Conservation (phyloP, 2,329 filamentous ascomycete species). For the Nigrograna mackinnonii region DNA sequence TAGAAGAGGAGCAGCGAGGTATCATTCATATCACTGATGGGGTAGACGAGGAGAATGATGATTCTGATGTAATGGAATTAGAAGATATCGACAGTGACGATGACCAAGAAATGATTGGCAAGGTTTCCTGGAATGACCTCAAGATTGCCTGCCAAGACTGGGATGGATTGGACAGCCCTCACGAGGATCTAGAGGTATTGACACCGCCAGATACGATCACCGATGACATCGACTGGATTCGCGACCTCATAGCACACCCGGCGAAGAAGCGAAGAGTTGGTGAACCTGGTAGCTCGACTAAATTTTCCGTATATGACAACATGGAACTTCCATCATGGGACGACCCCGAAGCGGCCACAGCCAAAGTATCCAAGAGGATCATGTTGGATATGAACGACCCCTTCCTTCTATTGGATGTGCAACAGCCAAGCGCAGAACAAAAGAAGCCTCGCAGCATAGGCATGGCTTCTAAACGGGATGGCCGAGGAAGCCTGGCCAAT, state of each 20-base stretch:
- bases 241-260: constrained; percentile 40
- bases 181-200: constrained; percentile 28
- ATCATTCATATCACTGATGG: constrained; percentile 50
- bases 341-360: constrained; percentile 75
- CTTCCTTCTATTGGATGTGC: constrained; percentile 79
- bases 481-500: constrained; percentile 70
- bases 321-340: constrained; percentile 68
- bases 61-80: constrained; percentile 48
- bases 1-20: constrained; percentile 59
- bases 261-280: constrained; percentile 69
- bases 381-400: constrained; percentile 88
- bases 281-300: constrained; percentile 20
- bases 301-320: constrained; percentile 41
- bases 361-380: constrained; percentile 75
- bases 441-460: constrained; percentile 58
- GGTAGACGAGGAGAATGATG: constrained; percentile 49
- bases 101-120: constrained; percentile 70
- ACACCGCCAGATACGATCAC: constrained; percentile 27
- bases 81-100: constrained; percentile 55
- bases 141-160: constrained; percentile 86
- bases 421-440: constrained; percentile 64
- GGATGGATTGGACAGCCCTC: constrained; percentile 58
- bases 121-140: constrained; percentile 78
- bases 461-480: constrained; percentile 67
- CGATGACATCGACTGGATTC: constrained; percentile 37